Evolutionary conservation across 1,139 yeast genomes (phyloP), one percentile per base, ranked within the genome.

Genomic region (Chernovozyma aurita): DNA sequence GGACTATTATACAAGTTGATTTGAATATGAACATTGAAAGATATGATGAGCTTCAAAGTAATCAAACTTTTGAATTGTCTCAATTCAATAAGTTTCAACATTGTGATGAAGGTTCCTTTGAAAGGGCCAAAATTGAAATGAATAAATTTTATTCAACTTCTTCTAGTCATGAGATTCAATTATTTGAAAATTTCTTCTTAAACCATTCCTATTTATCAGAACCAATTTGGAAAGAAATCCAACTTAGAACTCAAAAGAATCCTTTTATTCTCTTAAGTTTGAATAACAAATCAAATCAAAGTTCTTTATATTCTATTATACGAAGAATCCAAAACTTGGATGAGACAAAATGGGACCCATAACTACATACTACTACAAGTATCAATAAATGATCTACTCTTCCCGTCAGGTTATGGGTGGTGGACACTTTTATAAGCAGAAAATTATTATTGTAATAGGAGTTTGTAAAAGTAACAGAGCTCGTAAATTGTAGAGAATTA

Each of bases 281-380:
- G 13, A 26, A 28, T 12, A 11, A 16, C 8, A 15, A 27, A 9
- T 13, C 21, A 12, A 14, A 53, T 2, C 49, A 46, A 24, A 39
- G 39, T 25, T 39, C 42, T 4, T 36, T 52, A 14, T 34, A 36
- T 15, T 36, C 48, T 1, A 43, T 60, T 49, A 51, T 59, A 33
- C 50, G 46, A 29, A 52, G 47, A 28, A 47, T 58, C n/a, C 62
- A 57, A 41, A 47, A 47, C 31, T 56, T 57, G 57, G 58, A 52
- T 31, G 50, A 33, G 4, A 5, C 24, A 21, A 32, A 32, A 26
- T 28, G 31, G 27, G 11, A 26, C 12, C 28, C 28, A 26, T 26
- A 26, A 26, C 6, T 20, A 20, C 9, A 9, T 20, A 20, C 9
- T 20, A 20, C 6, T 20, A 20, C 9, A 9, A 20, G 9, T 9